These are phyloP conservation scores for Fagopyrum homotropicum DNA, from an alignment of 148 eudicot species.

Conservation along the genomic window DNA sequence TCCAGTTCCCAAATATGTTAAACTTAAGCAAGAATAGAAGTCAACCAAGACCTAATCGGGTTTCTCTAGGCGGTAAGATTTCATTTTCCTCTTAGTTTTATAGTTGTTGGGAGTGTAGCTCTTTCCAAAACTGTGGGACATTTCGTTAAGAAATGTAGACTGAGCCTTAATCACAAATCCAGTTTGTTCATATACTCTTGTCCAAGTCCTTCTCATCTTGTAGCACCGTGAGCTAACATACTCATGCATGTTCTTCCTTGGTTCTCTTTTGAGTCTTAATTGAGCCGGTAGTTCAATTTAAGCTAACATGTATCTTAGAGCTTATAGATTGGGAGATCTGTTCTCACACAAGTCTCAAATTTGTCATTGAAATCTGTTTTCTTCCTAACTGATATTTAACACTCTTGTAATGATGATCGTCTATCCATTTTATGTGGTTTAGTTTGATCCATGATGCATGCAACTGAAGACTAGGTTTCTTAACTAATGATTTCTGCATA, in stretches of 20 bases:
- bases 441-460: too few species aligned
- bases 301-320: background rate
- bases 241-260: background rate
- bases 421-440: too few species aligned
- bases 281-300: background rate
- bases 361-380: background rate
- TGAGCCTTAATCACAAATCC: background rate
- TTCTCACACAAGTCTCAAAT: background rate
- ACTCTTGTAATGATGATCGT: too few species aligned
- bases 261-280: background rate
- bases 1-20: conserved; percentile 24
- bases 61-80: conserved; percentile 45
- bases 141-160: background rate
- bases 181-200: background rate
- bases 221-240: background rate
- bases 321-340: background rate
- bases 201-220: background rate
- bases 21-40: conserved; percentile 34
- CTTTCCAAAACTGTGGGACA: background rate
- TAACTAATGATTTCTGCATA: background rate
- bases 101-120: background rate
- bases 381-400: too few species aligned
- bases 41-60: conserved; percentile 40
- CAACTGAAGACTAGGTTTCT: too few species aligned
- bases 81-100: conserved; percentile 4